These are phyloP conservation scores for Botrytis byssoidea DNA, from an alignment of 2,329 filamentous ascomycete species.

Conservation along the genomic window DNA sequence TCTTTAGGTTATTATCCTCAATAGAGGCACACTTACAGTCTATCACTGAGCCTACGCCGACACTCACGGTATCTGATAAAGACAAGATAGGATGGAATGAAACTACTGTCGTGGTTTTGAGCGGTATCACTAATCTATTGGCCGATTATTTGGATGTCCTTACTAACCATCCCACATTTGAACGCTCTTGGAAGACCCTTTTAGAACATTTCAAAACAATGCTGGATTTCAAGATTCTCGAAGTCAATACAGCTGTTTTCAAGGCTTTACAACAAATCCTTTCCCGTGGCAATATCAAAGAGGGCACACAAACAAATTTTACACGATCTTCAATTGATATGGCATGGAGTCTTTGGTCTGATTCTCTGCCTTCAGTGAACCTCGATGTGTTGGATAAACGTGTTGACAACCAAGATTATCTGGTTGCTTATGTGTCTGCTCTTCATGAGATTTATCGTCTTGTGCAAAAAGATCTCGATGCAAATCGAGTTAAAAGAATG, in stretches of 20 bases:
- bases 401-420: slow-evolving; percentile 72
- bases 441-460: slow-evolving; percentile 77
- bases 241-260: slow-evolving; percentile 70
- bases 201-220: slow-evolving; percentile 66
- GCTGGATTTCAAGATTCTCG: slow-evolving; percentile 62
- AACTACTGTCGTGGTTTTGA: slow-evolving; percentile 71
- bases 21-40: slow-evolving; percentile 58
- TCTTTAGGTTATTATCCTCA: slow-evolving; percentile 73
- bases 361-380: slow-evolving; percentile 56
- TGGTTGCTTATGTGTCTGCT: slow-evolving; percentile 79
- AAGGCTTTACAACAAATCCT: slow-evolving; percentile 65
- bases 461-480: slow-evolving; percentile 61
- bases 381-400: slow-evolving; percentile 45
- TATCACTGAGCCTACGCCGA: slow-evolving; percentile 40
- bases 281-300: slow-evolving; percentile 46
- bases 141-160: slow-evolving; percentile 75
- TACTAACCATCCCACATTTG: slow-evolving; percentile 63
- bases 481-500: slow-evolving; percentile 64
- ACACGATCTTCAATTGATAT: slow-evolving; percentile 52
- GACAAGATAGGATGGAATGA: slow-evolving; percentile 64
- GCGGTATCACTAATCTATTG: slow-evolving; percentile 69
- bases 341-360: slow-evolving; percentile 69
- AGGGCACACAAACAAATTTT: slow-evolving; percentile 39
- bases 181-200: slow-evolving; percentile 72
- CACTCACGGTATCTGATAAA: slow-evolving; percentile 42